Conservation (phyloP, 73 alveolate genomes). For the Durusdinium trenchii region DNA sequence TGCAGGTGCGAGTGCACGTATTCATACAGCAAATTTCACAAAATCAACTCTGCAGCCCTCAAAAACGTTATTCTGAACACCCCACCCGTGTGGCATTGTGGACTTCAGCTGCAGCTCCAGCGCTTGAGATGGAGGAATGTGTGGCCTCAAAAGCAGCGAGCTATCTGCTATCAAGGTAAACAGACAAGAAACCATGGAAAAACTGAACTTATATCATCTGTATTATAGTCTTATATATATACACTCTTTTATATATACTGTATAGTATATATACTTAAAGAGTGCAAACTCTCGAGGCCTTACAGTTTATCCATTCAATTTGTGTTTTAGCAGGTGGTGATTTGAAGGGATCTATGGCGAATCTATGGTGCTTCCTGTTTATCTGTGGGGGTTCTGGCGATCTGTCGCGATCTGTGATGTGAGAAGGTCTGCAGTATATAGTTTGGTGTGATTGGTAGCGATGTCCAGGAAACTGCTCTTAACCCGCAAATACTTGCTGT, state of each 20-base stretch:
- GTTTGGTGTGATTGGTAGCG: no score
- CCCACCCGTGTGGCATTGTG: conserved; percentile 95
- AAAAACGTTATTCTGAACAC: not conserved
- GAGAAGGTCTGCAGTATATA: no score
- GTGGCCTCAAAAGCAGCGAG: conserved; percentile 19
- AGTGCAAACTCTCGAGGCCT: not conserved
- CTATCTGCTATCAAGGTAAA: not conserved
- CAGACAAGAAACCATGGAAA: not conserved
- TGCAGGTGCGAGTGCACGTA: no score
- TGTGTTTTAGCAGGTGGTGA: no score
- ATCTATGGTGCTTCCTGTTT: no score
- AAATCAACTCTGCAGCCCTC: not conserved
- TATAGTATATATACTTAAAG: not conserved
- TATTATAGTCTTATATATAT: not conserved
- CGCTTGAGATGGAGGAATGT: conserved; percentile 83
- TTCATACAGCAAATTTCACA: not conserved
- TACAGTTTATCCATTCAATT: no score
- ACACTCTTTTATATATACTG: not conserved
- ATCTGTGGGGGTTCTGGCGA: no score
- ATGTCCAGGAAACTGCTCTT: no score
- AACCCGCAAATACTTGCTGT: no score
- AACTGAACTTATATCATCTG: not conserved
- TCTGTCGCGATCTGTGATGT: no score
- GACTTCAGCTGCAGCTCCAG: conserved; percentile 90
- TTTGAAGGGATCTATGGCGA: no score